These are phyloP conservation scores for Leishmania braziliensis DNA, from an alignment of 208 protist species.

Conservation along the genomic window DNA sequence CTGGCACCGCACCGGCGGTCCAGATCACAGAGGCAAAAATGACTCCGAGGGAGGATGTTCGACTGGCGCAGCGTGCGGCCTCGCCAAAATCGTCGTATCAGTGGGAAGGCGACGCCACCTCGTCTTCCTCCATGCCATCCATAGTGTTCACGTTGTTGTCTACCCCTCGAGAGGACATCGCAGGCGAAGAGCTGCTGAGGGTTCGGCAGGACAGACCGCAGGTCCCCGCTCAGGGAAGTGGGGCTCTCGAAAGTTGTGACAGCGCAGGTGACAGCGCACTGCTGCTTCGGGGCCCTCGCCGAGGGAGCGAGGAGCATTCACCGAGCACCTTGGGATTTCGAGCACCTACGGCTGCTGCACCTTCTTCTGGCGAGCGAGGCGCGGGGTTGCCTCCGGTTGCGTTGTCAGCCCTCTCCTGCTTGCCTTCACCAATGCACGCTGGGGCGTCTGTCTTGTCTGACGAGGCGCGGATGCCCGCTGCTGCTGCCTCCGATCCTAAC, in stretches of 20 bases:
- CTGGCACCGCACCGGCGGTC: not conserved
- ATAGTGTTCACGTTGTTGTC: slow-evolving; percentile 5
- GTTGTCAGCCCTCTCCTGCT: not conserved
- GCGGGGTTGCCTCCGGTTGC: not conserved
- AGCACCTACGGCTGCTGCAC: not conserved
- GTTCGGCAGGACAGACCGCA: not conserved
- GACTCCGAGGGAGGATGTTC: too few relatives aligned
- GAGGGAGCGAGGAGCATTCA: not conserved
- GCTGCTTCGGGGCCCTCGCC: not conserved
- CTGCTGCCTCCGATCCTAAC: not conserved
- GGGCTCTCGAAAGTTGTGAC: not conserved
- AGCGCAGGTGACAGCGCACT: not conserved
- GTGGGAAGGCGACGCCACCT: not conserved
- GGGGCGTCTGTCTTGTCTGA: not conserved
- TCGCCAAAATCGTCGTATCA: not conserved
- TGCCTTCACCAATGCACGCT: not conserved
- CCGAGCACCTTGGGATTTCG: not conserved
- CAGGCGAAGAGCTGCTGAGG: not conserved
- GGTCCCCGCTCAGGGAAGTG: not conserved
- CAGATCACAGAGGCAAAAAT: not conserved
- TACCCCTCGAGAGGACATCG: not conserved
- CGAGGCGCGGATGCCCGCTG: not conserved
- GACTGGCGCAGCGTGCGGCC: not conserved
- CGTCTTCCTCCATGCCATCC: slow-evolving; percentile 7
- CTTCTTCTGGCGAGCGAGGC: not conserved